phyloP scores from a whole-genome alignment of 768 basidiomycete genomes.

The Tricholoma furcatifolium region DNA sequence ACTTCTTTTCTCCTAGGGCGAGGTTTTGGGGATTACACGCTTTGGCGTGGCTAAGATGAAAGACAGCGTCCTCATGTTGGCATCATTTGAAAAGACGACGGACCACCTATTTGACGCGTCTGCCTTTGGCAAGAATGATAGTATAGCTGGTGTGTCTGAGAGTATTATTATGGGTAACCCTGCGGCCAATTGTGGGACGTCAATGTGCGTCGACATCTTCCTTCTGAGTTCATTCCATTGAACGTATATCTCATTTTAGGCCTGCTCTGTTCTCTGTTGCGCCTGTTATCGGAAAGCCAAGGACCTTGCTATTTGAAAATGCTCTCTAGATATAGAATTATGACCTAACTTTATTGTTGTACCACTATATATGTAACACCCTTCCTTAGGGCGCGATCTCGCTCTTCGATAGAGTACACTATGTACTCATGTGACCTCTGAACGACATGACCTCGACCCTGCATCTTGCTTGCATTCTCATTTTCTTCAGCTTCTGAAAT shows the following conservation, averaged over 20 bases:
- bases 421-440: background rate
- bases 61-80: constrained; percentile 97
- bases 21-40: constrained; percentile 96
- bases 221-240: constrained; percentile 5
- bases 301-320: constrained; percentile 49
- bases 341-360: constrained; percentile 8
- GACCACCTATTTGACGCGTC: constrained; percentile 99
- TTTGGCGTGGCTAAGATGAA: constrained; percentile 99
- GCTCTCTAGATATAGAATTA: constrained; percentile 30
- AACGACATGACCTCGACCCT: background rate
- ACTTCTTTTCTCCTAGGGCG: constrained; percentile 56
- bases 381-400: background rate
- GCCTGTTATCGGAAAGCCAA: constrained; percentile 46
- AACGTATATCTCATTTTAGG: constrained; percentile 30
- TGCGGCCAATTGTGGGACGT: constrained; percentile 91
- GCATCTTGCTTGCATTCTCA: background rate
- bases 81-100: constrained; percentile 99
- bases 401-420: background rate
- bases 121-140: constrained; percentile 92
- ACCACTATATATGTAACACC: constrained; percentile 7
- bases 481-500: background rate
- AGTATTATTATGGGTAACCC: constrained; percentile 99
- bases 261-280: constrained; percentile 47
- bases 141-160: constrained; percentile 95
- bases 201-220: constrained; percentile 57